Evolutionary conservation across 495 filamentous ascomycete genomes (phyloP).

Genomic region (Penicillium coffeae): DNA sequence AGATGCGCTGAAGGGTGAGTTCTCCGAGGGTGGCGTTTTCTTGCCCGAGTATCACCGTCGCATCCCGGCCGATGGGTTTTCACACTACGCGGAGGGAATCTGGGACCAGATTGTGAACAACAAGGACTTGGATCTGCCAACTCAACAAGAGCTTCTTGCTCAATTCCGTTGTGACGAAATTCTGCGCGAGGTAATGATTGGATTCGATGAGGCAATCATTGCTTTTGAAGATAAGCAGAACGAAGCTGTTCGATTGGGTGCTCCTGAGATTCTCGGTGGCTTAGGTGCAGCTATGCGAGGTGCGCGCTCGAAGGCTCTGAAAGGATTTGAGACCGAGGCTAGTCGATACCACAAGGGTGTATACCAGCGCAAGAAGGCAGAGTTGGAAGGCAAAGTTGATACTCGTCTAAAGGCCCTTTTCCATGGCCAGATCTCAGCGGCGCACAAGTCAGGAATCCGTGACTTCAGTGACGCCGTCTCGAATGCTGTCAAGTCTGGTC

Average conservation of each 20-base stretch:
- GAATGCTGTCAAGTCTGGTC: slow-evolving; percentile 77
- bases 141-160: slow-evolving; percentile 92
- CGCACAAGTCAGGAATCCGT: slow-evolving; percentile 84
- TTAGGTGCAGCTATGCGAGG: slow-evolving; percentile 71
- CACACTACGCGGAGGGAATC: slow-evolving; percentile 84
- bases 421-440: slow-evolving; percentile 76
- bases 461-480: slow-evolving; percentile 84
- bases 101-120: slow-evolving; percentile 99
- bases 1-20: slow-evolving; percentile 53
- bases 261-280: slow-evolving; percentile 65
- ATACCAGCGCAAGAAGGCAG: slow-evolving; percentile 75
- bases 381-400: slow-evolving; percentile 84
- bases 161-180: slow-evolving; percentile 99
- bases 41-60: slow-evolving; percentile 91
- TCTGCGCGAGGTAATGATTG: slow-evolving; percentile 73
- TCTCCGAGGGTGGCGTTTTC: slow-evolving; percentile 78
- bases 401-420: slow-evolving; percentile 81
- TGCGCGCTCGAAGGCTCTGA: slow-evolving; percentile 69
- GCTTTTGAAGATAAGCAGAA: slow-evolving; percentile 86
- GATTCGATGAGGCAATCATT: slow-evolving; percentile 74
- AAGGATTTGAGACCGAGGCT: slow-evolving; percentile 82
- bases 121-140: slow-evolving; percentile 94
- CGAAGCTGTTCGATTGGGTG: slow-evolving; percentile 65
- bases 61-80: slow-evolving; percentile 93
- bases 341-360: slow-evolving; percentile 96